Percentiles rank a stretch among this genome's conserved stretches.
These are phyloP conservation scores for Nicotiana tomentosiformis DNA, from an alignment of 257 asterid genomes.

Conservation along the genomic window DNA sequence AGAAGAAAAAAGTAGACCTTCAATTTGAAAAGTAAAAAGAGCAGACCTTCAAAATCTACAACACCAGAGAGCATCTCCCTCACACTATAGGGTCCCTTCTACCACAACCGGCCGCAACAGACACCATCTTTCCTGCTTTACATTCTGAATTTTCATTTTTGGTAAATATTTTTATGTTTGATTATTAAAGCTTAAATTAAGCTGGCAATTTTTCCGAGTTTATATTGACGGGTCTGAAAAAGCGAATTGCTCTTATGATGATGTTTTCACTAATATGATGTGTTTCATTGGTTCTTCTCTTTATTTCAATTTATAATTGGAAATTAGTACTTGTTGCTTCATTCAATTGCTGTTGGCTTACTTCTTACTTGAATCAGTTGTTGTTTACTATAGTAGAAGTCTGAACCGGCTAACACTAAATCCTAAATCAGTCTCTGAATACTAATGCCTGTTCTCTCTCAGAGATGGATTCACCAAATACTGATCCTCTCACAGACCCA, in stretches of 20 bases:
- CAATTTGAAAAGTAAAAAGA: too few relatives aligned
- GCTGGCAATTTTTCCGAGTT: too few relatives aligned
- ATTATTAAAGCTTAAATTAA: too few relatives aligned
- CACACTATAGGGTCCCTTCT: too few relatives aligned
- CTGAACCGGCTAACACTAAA: neutral
- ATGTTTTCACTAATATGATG: neutral
- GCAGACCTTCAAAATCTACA: too few relatives aligned
- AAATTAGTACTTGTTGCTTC: neutral
- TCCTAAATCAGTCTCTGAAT: neutral
- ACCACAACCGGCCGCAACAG: too few relatives aligned
- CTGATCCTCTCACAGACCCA: neutral
- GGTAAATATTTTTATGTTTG: too few relatives aligned
- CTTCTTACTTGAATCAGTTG: neutral
- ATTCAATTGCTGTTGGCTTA: neutral
- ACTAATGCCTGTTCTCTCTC: neutral
- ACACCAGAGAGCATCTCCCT: too few relatives aligned
- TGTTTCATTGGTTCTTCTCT: neutral
- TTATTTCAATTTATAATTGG: neutral
- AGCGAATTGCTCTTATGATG: neutral
- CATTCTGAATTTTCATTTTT: too few relatives aligned
- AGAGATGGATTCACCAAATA: neutral
- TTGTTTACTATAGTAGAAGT: neutral
- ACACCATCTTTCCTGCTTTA: too few relatives aligned
- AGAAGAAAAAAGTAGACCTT: too few relatives aligned
- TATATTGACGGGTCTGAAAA: too few relatives aligned